Conservation (phyloP, 2,329 filamentous ascomycete genomes). For the Eurotiales sp. region DNA sequence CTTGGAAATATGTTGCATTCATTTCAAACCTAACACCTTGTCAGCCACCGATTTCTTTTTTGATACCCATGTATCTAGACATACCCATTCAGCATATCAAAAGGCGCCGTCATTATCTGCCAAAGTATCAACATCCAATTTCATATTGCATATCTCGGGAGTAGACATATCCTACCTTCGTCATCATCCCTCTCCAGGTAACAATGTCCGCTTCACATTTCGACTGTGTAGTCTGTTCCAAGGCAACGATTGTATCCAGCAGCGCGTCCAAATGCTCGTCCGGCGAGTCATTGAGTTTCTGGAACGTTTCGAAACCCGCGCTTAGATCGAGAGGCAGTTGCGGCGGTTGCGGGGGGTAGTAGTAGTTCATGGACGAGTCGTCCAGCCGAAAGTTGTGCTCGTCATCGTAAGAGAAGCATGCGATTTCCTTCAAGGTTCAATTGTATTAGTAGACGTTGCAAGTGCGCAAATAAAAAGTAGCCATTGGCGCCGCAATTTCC, state of each 20-base stretch:
- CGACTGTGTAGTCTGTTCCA: conserved; percentile 66
- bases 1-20: conserved; percentile 90
- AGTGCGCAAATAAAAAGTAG: neutral
- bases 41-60: conserved; percentile 11
- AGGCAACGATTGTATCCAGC: conserved; percentile 67
- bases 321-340: conserved; percentile 69
- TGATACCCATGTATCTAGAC: conserved; percentile 20
- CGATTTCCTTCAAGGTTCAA: too few species aligned
- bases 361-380: conserved; percentile 78
- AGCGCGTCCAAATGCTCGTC: conserved; percentile 87
- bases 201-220: conserved; percentile 74
- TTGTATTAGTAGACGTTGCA: conserved; percentile 15
- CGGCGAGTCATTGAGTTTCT: conserved; percentile 73
- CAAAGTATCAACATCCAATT: neutral
- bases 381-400: conserved; percentile 72
- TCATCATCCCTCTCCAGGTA: conserved; percentile 98
- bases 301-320: conserved; percentile 75
- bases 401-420: conserved; percentile 89
- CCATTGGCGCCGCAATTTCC: conserved; percentile 16
- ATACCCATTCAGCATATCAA: conserved; percentile 75
- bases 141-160: neutral
- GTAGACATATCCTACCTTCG: conserved; percentile 72
- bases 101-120: conserved; percentile 81
- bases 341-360: conserved; percentile 73
- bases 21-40: conserved; percentile 72